Percentiles rank a stretch among this genome's conserved stretches.
Evolutionary conservation across 345 rosid genomes (phyloP).

Genomic region (Hevea brasiliensis): DNA sequence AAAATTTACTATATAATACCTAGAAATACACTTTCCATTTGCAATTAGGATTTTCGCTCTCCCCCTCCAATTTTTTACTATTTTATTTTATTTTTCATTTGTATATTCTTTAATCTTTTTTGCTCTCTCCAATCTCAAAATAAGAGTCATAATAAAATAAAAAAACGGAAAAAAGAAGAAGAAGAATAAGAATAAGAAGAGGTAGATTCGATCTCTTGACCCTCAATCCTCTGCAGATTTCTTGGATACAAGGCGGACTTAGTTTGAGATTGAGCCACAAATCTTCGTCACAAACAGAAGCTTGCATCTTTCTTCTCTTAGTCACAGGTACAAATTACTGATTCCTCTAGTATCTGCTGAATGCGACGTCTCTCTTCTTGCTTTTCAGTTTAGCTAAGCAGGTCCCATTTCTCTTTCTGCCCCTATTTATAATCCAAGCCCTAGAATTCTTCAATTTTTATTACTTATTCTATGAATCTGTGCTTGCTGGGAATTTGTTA

Average conservation of each 20-base stretch:
- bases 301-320: not conserved
- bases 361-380: conserved; percentile 3
- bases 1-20: no score
- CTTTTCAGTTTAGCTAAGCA: not conserved
- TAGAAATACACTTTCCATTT: no score
- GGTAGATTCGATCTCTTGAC: not conserved
- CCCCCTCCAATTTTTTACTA: no score
- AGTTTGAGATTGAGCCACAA: not conserved
- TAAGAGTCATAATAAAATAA: not conserved
- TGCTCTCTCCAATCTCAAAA: not conserved
- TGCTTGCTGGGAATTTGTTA: not conserved
- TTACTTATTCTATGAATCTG: not conserved
- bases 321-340: not conserved
- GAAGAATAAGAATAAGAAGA: not conserved
- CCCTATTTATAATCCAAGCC: not conserved
- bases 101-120: no score
- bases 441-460: not conserved
- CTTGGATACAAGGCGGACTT: not conserved
- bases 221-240: not conserved
- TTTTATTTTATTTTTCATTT: no score
- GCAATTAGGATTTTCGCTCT: no score
- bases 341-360: not conserved
- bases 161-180: not conserved
- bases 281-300: not conserved
- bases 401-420: not conserved